These are phyloP conservation scores for Cercospora janseana DNA, from an alignment of 2,329 filamentous ascomycete species.

Conservation along the genomic window DNA sequence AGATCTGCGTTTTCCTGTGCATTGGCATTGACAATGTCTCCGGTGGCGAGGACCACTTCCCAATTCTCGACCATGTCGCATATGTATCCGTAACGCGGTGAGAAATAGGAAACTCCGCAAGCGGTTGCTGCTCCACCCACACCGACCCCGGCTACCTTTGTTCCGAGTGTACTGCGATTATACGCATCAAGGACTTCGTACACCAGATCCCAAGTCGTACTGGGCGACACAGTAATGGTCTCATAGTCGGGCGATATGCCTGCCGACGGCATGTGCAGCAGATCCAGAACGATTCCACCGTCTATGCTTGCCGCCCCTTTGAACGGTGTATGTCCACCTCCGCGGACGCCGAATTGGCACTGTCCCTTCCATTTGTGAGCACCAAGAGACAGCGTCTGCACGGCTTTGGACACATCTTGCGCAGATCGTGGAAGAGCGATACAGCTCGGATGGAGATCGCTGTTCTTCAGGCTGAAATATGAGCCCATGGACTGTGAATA, in stretches of 20 bases:
- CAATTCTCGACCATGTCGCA: conserved; percentile 34
- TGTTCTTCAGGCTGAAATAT: conserved; percentile 29
- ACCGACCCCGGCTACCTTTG: conserved; percentile 29
- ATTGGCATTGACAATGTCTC: conserved; percentile 30
- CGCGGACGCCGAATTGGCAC: conserved; percentile 28
- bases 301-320: conserved; percentile 28
- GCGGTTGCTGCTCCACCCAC: conserved; percentile 33
- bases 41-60: conserved; percentile 32
- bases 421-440: conserved; percentile 22
- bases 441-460: conserved; percentile 21
- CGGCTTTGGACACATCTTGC: conserved; percentile 23
- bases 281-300: conserved; percentile 30
- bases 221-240: conserved; percentile 20
- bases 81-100: conserved; percentile 30
- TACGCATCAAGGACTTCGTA: conserved; percentile 22
- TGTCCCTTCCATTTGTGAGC: conserved; percentile 18
- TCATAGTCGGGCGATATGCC: conserved; percentile 18
- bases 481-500: conserved; percentile 26
- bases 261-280: conserved; percentile 25
- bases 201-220: conserved; percentile 24
- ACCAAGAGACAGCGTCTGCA: conserved; percentile 13
- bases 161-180: conserved; percentile 25
- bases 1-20: conserved; percentile 26
- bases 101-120: conserved; percentile 36
- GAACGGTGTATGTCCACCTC: conserved; percentile 25